Conservation (phyloP, 805 yeast species). For the Yarrowia hollandica region DNA sequence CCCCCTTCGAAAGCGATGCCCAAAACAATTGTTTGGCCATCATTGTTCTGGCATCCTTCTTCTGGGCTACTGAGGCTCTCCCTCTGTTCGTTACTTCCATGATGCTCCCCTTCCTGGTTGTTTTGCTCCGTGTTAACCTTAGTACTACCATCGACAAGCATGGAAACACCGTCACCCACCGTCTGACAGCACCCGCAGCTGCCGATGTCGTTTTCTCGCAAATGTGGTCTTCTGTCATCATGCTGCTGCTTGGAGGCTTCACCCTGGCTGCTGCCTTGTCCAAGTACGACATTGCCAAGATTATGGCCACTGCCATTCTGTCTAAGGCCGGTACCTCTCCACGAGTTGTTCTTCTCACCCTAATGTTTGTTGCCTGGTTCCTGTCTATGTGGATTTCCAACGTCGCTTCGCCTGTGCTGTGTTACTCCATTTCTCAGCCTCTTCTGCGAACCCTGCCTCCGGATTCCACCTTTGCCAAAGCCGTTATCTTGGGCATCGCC, state of each 20-base stretch:
- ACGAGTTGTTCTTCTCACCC: conserved; percentile 66
- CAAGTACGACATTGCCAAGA: conserved; percentile 84
- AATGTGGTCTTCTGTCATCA: conserved; percentile 95
- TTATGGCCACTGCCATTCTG: conserved; percentile 77
- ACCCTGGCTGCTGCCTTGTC: conserved; percentile 93
- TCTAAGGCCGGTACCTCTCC: conserved; percentile 87
- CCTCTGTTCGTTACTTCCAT: conserved; percentile 90
- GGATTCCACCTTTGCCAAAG: conserved; percentile 73
- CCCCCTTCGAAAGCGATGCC: conserved; percentile 33
- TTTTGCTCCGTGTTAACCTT: conserved; percentile 64
- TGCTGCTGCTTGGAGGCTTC: conserved; percentile 89
- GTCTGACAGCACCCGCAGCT: conserved; percentile 64
- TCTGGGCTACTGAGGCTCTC: conserved; percentile 96
- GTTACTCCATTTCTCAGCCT: conserved; percentile 90
- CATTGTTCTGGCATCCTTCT: conserved; percentile 72
- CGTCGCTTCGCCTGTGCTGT: conserved; percentile 95
- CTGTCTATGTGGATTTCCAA: conserved; percentile 95
- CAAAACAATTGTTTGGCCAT: conserved; percentile 85
- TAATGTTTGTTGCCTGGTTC: conserved; percentile 83
- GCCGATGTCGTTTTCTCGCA: conserved; percentile 74
- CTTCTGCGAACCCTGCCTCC: conserved; percentile 79
- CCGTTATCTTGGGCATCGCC: conserved; percentile 87
- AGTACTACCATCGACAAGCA: conserved; percentile 48
- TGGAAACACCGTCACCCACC: conserved; percentile 39
- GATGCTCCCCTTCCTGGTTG: conserved; percentile 77